Conservation (phyloP, 257 asterid species). For the Solanum boliviense region DNA sequence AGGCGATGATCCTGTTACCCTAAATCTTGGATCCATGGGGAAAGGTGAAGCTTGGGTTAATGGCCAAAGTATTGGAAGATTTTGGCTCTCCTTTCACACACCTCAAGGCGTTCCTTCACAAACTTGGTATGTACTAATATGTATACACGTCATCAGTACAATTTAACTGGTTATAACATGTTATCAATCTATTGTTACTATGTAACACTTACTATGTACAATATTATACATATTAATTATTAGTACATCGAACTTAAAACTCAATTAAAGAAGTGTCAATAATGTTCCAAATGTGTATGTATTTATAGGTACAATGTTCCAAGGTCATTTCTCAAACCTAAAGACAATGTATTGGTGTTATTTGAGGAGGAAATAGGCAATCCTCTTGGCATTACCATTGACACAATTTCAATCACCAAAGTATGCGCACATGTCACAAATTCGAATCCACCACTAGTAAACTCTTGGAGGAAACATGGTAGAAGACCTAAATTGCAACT, state of each 20-base stretch:
- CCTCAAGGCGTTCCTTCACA: slow-evolving; percentile 61
- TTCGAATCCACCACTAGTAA: slow-evolving; percentile 22
- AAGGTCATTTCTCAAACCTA: slow-evolving; percentile 65
- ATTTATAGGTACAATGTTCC: slow-evolving; percentile 76
- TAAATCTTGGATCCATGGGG: slow-evolving; percentile 88
- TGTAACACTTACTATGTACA: neutral
- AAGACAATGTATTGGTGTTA: slow-evolving; percentile 43
- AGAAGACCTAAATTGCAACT: slow-evolving; percentile 23
- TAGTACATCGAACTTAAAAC: neutral
- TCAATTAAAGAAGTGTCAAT: neutral
- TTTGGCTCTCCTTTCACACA: slow-evolving; percentile 63
- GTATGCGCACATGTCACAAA: slow-evolving; percentile 32
- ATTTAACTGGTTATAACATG: neutral
- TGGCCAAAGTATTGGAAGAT: slow-evolving; percentile 76
- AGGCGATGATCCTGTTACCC: slow-evolving; percentile 52
- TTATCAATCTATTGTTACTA: neutral
- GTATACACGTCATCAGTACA: neutral
- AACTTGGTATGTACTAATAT: slow-evolving; percentile 30
- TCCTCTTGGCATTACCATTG: slow-evolving; percentile 51
- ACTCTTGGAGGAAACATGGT: slow-evolving; percentile 8
- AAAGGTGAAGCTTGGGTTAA: slow-evolving; percentile 84
- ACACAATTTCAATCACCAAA: slow-evolving; percentile 36
- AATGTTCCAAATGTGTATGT: neutral
- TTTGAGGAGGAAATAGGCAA: slow-evolving; percentile 75
- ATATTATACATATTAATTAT: neutral